These are phyloP conservation scores for Colletotrichum navitas DNA, from an alignment of 2,329 filamentous ascomycete genomes.

Conservation along the genomic window DNA sequence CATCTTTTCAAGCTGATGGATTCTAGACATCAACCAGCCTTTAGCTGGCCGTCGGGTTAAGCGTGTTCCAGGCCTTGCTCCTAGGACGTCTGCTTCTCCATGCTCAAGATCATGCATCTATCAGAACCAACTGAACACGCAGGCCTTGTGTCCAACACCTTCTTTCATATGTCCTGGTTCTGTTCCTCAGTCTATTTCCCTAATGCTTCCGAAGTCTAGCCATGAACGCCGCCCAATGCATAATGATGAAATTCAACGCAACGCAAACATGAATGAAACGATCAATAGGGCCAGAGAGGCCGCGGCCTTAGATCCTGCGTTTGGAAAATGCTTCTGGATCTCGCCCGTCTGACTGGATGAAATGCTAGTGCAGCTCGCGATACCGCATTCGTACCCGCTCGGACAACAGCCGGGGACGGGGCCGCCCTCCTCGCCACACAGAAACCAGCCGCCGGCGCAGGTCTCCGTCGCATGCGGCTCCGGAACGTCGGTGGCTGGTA, in stretches of 20 bases:
- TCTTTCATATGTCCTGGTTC: neutral
- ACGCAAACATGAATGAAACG: constrained; percentile 4
- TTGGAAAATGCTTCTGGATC: constrained; percentile 66
- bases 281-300: neutral
- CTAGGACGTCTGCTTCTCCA: neutral
- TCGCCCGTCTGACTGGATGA: constrained; percentile 67
- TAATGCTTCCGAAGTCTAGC: neutral
- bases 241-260: constrained; percentile 14
- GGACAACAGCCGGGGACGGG: constrained; percentile 87
- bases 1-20: neutral
- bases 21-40: neutral
- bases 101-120: neutral
- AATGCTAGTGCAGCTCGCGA: constrained; percentile 75
- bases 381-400: constrained; percentile 78
- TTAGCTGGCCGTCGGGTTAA: no score
- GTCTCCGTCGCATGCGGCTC: constrained; percentile 56
- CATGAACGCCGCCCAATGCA: constrained; percentile 36
- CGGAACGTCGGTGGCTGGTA: constrained; percentile 66
- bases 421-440: constrained; percentile 71
- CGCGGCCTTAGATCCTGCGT: neutral
- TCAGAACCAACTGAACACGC: neutral
- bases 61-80: no score
- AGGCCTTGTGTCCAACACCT: neutral
- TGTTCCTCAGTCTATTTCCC: neutral
- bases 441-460: constrained; percentile 85